Base-by-base conservation (phyloP, 768 basidiomycete species). In the Kwoniella pini region DNA sequence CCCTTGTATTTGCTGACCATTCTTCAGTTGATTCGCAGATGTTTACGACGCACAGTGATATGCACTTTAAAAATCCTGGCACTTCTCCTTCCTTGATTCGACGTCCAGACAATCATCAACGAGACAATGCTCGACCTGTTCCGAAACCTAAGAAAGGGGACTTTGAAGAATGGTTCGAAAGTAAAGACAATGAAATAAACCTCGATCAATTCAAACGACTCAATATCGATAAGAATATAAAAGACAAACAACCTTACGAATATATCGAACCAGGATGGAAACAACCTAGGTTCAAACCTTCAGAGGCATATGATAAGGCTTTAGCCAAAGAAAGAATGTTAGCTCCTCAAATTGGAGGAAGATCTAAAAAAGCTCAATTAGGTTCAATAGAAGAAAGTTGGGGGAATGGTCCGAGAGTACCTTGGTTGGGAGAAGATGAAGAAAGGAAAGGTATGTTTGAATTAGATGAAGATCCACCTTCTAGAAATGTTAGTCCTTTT, bases 331-430 rank as follows among this genome's bases (percentile, higher is more conserved):
- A 61, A 24, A 24, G 42, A 3, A 52, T 64, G 27, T 36, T 54
- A 6, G 62, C 56, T 12, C 59, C 62, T 6, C 31, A 33, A 7
- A 44, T 68, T 10, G 71, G 71, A 11, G 71, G 71, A 2, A 27
- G 60, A 21, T 66, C 62, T 5, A 73, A 73, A 60, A 70, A 65
- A 31, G 64, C 68, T 15, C 46, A 64, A 27, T 46, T 73, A 4
- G 71, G 71, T 4, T 69, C 67, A n/a, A 57, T 69, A 11, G 62
- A 57, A 17, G 69, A 68, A 39, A 61, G 56, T 17, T 73, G 71
- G 71, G 68, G 68, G 6, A n/a, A 5, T 19, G 40, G 27, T 12
- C 31, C 31, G 57, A 26, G 4, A 33, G 56, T 22, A 40, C 9
- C 2, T 19, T 45, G 21, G 24, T 24, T 40, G 13, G 60, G 43